Evolutionary conservation across 495 filamentous ascomycete genomes (phyloP).

Genomic region (Daldinia vernicosa): DNA sequence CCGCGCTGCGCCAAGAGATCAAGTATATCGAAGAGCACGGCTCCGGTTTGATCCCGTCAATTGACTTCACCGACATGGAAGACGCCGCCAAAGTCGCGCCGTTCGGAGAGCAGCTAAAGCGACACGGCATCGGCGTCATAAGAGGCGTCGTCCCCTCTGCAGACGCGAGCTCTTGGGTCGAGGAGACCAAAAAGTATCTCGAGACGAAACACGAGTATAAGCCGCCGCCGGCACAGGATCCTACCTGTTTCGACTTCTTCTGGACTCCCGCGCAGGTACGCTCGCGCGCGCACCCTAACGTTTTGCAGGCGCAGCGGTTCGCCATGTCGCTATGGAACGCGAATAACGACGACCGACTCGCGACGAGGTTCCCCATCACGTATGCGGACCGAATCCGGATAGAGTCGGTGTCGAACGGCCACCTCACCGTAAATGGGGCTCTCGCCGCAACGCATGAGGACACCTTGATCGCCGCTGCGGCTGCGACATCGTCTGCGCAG

Average conservation of each 20-base stretch:
- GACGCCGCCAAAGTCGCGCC: slow-evolving; percentile 59
- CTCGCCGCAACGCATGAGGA: slow-evolving; percentile 47
- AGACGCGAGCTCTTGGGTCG: slow-evolving; percentile 66
- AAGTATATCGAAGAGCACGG: slow-evolving; percentile 60
- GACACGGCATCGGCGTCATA: slow-evolving; percentile 73
- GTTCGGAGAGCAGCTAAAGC: slow-evolving; percentile 64
- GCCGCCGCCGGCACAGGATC: slow-evolving; percentile 62
- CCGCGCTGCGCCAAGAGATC: slow-evolving; percentile 65
- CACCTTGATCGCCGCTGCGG: slow-evolving; percentile 54
- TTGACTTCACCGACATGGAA: slow-evolving; percentile 68
- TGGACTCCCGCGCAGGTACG: slow-evolving; percentile 86
- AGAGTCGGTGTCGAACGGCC: slow-evolving; percentile 56
- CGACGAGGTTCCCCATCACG: slow-evolving; percentile 69
- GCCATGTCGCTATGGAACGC: slow-evolving; percentile 87
- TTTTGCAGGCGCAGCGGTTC: slow-evolving; percentile 78
- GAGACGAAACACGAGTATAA: slow-evolving; percentile 61
- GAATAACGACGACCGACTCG: slow-evolving; percentile 67
- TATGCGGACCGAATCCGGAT: slow-evolving; percentile 91
- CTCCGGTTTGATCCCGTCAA: slow-evolving; percentile 67
- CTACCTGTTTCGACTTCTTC: slow-evolving; percentile 91
- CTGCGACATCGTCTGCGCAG: slow-evolving; percentile 55
- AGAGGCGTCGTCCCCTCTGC: slow-evolving; percentile 68
- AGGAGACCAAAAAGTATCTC: slow-evolving; percentile 69
- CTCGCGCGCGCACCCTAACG: slow-evolving; percentile 77
- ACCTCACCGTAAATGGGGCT: slow-evolving; percentile 48